Conservation (phyloP, 768 basidiomycete species). For the Boletus tomentosulus region DNA sequence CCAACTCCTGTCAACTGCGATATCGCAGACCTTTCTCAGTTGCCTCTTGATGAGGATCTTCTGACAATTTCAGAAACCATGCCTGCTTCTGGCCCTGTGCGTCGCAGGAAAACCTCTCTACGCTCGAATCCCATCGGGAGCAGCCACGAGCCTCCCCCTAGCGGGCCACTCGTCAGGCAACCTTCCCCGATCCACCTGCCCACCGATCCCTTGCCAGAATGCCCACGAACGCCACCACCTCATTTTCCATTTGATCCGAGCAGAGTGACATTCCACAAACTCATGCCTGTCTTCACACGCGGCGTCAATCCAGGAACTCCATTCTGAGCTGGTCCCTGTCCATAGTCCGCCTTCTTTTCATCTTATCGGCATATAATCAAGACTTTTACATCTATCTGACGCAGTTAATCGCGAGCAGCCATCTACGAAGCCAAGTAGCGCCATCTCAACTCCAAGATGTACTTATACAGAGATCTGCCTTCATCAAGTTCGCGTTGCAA, state of each 20-base stretch:
- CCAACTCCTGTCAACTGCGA: constrained; percentile 46
- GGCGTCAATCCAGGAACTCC: constrained; percentile 14
- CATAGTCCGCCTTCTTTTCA: constrained; percentile 9
- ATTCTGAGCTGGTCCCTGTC: constrained; percentile 3
- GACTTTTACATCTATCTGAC: constrained; percentile 22
- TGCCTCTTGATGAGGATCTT: constrained; percentile 34
- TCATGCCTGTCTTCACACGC: constrained; percentile 55
- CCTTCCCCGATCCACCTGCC: constrained; percentile 29
- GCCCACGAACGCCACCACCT: constrained; percentile 34
- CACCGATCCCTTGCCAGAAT: constrained; percentile 13
- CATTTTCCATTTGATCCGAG: constrained; percentile 42
- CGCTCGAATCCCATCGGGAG: constrained; percentile 45
- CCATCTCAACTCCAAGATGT: constrained; percentile 29
- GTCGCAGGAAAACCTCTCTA: constrained; percentile 51
- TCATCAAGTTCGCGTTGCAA: constrained; percentile 16
- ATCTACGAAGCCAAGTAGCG: constrained; percentile 19
- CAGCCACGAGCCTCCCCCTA: constrained; percentile 15
- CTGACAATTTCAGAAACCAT: constrained; percentile 16
- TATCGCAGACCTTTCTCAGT: constrained; percentile 63
- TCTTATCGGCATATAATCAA: constrained; percentile 31
- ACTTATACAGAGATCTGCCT: constrained; percentile 23
- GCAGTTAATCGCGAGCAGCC: constrained; percentile 26
- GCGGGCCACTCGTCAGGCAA: constrained; percentile 15
- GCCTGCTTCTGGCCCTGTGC: constrained; percentile 49
- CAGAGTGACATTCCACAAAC: constrained; percentile 50